Conservation (phyloP, 2,329 filamentous ascomycete species). For the Xylariaceae sp. region DNA sequence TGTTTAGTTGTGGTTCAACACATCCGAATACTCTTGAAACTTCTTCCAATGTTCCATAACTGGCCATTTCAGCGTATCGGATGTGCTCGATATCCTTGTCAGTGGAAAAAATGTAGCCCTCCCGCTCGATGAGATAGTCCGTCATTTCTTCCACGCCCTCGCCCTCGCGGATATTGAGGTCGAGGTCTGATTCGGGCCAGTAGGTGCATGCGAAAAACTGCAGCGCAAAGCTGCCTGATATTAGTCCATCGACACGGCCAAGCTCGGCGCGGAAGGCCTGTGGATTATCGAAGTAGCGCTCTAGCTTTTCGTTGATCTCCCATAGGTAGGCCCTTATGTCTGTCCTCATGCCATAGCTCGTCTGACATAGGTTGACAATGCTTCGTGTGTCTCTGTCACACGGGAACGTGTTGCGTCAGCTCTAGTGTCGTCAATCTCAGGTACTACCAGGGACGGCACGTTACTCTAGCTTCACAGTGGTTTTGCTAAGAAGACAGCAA, state of each 20-base stretch:
- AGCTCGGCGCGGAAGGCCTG: conserved; percentile 5
- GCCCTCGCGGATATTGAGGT: conserved; percentile 9
- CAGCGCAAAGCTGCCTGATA: conserved; percentile 12
- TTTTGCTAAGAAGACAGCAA: too few relatives aligned
- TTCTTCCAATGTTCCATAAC: neutral
- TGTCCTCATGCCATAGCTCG: conserved; percentile 2
- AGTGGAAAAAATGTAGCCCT: conserved; percentile 5
- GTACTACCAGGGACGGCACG: too few relatives aligned
- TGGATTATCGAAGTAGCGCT: conserved; percentile 9
- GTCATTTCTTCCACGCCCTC: neutral
- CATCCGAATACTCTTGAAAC: neutral
- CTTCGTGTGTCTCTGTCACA: neutral
- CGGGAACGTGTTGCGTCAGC: too few relatives aligned
- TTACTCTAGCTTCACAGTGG: too few relatives aligned
- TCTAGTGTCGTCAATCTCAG: too few relatives aligned
- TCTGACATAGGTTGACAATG: conserved; percentile 6
- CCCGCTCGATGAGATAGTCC: conserved; percentile 1
- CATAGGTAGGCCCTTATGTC: conserved; percentile 7
- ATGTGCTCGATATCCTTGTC: neutral
- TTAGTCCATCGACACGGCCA: conserved; percentile 9
- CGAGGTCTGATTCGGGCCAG: conserved; percentile 9
- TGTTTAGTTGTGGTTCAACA: neutral
- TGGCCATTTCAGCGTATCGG: neutral
- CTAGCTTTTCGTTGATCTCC: conserved; percentile 9
- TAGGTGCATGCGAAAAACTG: conserved; percentile 11